Conservation (phyloP, 495 filamentous ascomycete genomes). For the Penicillium riverlandense region DNA sequence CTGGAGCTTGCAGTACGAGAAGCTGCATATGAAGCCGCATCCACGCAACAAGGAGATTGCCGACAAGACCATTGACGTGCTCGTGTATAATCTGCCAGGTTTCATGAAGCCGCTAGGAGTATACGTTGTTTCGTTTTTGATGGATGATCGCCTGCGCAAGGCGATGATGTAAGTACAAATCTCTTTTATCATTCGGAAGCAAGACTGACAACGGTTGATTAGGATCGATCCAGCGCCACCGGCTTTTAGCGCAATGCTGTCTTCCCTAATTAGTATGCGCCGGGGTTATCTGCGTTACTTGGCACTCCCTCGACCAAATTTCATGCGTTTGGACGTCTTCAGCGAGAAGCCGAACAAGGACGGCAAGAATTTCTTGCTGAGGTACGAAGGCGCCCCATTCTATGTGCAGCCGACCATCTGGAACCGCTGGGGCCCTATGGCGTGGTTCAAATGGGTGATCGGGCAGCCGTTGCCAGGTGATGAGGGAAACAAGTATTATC, state of each 20-base stretch:
- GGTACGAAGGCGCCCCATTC: constrained; percentile 44
- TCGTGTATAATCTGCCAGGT: constrained; percentile 47
- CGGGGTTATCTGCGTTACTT: constrained; percentile 46
- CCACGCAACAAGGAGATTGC: constrained; percentile 44
- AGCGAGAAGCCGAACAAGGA: constrained; percentile 38
- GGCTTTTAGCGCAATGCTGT: constrained; percentile 28
- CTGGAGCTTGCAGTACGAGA: constrained; percentile 52
- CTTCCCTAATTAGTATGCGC: constrained; percentile 34
- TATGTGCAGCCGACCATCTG: constrained; percentile 52
- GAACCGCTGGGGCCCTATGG: constrained; percentile 49
- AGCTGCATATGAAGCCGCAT: constrained; percentile 49
- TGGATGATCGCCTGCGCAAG: constrained; percentile 52
- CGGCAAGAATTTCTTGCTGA: constrained; percentile 40
- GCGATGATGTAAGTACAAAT: constrained; percentile 48
- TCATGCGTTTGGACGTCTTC: constrained; percentile 38
- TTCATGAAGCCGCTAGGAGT: constrained; percentile 38
- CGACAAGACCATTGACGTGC: constrained; percentile 47
- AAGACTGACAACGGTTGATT: not conserved
- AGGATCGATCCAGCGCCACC: constrained; percentile 38
- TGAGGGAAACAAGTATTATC: constrained; percentile 47
- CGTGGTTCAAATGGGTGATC: constrained; percentile 41
- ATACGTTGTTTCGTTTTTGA: constrained; percentile 44
- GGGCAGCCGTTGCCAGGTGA: constrained; percentile 55
- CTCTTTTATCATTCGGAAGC: too few species aligned
- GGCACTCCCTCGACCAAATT: constrained; percentile 43